These are phyloP conservation scores for Cylindrotheca fusiformis DNA, from an alignment of 108 stramenopile genomes.

Conservation along the genomic window DNA sequence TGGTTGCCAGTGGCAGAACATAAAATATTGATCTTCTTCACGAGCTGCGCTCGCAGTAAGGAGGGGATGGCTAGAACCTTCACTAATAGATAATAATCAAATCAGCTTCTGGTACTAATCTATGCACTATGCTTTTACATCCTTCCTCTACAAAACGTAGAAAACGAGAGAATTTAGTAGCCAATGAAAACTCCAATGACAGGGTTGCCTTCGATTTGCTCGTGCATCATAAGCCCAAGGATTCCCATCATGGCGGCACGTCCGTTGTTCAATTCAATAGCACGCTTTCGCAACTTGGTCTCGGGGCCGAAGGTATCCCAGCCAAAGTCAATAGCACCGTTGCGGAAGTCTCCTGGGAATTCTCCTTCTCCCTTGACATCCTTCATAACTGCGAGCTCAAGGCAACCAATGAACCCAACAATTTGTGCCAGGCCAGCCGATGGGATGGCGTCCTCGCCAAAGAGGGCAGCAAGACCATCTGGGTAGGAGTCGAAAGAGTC, in stretches of 20 bases:
- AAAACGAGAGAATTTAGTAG: constrained; percentile 6
- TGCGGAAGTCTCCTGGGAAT: constrained; percentile 76
- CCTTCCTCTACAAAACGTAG: too few species aligned
- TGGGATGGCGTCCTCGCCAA: constrained; percentile 47
- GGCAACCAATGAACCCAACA: constrained; percentile 65
- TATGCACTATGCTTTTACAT: too few species aligned
- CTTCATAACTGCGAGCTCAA: constrained; percentile 69
- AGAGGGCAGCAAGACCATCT: constrained; percentile 58
- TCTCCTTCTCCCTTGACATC: constrained; percentile 53
- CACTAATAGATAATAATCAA: too few species aligned
- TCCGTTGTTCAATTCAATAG: constrained; percentile 89
- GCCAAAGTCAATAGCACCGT: constrained; percentile 73
- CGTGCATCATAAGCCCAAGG: constrained; percentile 85
- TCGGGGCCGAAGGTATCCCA: constrained; percentile 68
- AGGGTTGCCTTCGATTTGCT: constrained; percentile 61
- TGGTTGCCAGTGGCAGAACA: too few species aligned
- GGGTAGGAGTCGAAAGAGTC: constrained; percentile 52
- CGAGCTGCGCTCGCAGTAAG: too few species aligned
- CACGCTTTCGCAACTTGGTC: constrained; percentile 70
- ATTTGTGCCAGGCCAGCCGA: constrained; percentile 60
- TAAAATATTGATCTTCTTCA: too few species aligned
- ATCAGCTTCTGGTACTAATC: too few species aligned
- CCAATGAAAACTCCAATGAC: constrained; percentile 36
- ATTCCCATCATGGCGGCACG: constrained; percentile 88
- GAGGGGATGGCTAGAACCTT: background rate